Base-by-base conservation (phyloP, 176 grass and related monocot genomes). In the Juncus effusus region DNA sequence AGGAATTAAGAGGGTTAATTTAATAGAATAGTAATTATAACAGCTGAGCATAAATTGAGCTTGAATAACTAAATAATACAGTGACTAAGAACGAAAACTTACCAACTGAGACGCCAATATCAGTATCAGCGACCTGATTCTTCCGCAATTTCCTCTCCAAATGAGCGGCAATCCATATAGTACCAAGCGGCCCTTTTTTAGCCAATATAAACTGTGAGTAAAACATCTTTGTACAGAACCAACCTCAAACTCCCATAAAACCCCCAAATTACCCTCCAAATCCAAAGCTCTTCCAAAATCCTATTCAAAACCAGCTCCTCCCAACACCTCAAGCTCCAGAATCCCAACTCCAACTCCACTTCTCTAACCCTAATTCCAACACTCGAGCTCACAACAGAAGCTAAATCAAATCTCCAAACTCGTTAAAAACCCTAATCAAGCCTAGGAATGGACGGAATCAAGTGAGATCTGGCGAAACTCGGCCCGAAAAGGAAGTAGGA, bases 201-300 rank as follows among this genome's bases (percentile, higher is more conserved):
- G 95, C 95, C 88, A 99, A 85, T 56, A 99, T 99, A 85, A 99
- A 99, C 95, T 99, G 95, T 9, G 95, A 99, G 68, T 99, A 99
- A 78, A 99, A 99, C 95, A 99, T 99, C 13, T 90, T 72, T 73
- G 42, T 71, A 67, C 79, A 77, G 15, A 45, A 62, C 2, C 63
- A 38, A 62, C 55, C 40, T 72, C 69, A 37, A 59, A 59, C 42
- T 72, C 42, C 47, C 71, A 74, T 14, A 52, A 72, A 74, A 67
- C 78, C 63, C 83, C 81, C 70, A 69, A 50, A 61, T 13, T 40
- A 51, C 78, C 51, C 55, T 54, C 58, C 56, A 42, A 61, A 68
- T 45, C 72, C 64, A 50, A 61, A 35, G 37, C 42, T 56, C 59
- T 37, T 38, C 13, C 3, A 60, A 69, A 42, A 15, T 9, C 70